Conservation (phyloP, 2,329 filamentous ascomycete species). For the Colletotrichum acutatum region DNA sequence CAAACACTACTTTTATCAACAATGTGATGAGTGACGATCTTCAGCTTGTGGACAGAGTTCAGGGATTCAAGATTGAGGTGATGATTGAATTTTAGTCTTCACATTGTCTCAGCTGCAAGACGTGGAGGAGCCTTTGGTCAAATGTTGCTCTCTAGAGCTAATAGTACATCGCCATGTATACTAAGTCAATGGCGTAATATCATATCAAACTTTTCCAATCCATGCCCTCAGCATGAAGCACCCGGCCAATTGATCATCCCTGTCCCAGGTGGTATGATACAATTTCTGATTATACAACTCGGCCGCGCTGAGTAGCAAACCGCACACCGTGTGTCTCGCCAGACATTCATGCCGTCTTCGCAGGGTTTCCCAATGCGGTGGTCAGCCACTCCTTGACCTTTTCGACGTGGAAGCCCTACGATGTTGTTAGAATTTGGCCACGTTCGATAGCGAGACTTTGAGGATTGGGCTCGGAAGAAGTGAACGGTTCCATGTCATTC, state of each 20-base stretch:
- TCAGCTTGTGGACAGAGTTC: background rate
- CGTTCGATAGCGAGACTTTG: background rate
- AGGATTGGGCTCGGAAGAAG: background rate
- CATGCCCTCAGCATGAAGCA: background rate
- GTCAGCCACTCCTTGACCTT: slow-evolving; percentile 25
- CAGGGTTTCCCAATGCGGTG: slow-evolving; percentile 4
- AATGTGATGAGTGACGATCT: background rate
- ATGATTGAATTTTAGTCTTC: too few species aligned
- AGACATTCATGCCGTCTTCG: background rate
- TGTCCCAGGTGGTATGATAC: slow-evolving; percentile 14
- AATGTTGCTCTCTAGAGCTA: background rate
- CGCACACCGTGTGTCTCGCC: background rate
- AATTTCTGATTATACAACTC: slow-evolving; percentile 11
- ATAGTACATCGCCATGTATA: slow-evolving; percentile 9
- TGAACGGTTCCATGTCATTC: too few species aligned
- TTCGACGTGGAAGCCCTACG: slow-evolving; percentile 24
- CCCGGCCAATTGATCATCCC: background rate
- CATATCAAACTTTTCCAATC: background rate
- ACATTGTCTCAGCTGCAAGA: background rate
- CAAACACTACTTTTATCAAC: background rate
- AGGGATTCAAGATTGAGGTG: too few species aligned
- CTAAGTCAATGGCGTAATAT: background rate
- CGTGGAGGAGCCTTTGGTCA: background rate
- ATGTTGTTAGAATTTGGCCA: background rate
- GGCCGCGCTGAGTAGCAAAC: background rate